Percentiles rank a stretch among this genome's conserved stretches.
Evolutionary conservation across 352 stramenopile species (phyloP).

Genomic region (Pythium grandisporangium): DNA sequence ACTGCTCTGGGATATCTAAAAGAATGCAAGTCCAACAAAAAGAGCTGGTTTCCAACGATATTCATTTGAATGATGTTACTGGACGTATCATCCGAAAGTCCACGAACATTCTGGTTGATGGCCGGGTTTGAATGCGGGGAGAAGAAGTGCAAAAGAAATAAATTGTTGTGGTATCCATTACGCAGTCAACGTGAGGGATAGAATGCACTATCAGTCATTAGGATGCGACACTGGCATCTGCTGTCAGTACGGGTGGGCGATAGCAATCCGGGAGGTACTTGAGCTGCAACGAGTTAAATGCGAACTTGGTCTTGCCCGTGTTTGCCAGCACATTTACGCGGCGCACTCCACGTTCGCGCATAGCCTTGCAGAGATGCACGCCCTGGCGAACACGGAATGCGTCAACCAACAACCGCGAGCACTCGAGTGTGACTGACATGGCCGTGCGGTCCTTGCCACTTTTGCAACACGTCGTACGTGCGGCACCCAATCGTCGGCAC

Average conservation of each 20-base stretch:
- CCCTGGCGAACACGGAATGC: conserved; percentile 84
- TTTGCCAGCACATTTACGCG: conserved; percentile 82
- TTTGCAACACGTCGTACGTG: conserved; percentile 95
- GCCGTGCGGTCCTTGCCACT: conserved; percentile 96
- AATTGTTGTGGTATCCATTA: no score
- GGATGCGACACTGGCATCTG: conserved; percentile 66
- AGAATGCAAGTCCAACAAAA: conserved; percentile 2
- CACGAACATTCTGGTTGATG: no score
- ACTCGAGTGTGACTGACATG: conserved; percentile 96
- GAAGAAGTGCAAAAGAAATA: no score
- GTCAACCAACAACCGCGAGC: conserved; percentile 86
- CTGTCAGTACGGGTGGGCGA: conserved; percentile 77
- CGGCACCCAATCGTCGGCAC: conserved; percentile 86
- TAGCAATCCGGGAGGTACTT: conserved; percentile 95
- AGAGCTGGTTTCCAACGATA: no score
- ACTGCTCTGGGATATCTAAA: conserved; percentile 40
- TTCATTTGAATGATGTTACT: no score
- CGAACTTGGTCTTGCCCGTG: conserved; percentile 90
- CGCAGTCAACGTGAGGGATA: no score
- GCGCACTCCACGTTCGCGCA: conserved; percentile 78
- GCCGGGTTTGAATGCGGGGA: no score
- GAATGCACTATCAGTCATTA: no score
- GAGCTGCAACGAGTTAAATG: conserved; percentile 96
- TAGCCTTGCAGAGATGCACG: conserved; percentile 77
- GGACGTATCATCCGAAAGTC: no score